A percentile compares a stretch with the other conserved stretches of the same genome.
Evolutionary conservation across 2,329 filamentous ascomycete species (phyloP).

Genomic region (Rosellinia necatrix): DNA sequence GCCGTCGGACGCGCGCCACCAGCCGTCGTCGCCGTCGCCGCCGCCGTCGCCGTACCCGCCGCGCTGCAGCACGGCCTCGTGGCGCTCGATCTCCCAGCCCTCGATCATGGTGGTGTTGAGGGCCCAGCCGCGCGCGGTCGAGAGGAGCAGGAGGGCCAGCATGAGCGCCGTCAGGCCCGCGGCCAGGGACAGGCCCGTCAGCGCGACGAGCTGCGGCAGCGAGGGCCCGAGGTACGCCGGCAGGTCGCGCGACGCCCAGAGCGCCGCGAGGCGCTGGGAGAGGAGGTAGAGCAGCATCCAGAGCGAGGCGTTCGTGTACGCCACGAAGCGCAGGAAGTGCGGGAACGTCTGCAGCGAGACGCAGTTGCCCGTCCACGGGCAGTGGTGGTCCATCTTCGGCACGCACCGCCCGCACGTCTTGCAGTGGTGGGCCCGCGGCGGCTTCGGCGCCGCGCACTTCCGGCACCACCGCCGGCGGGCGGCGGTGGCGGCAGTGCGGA

Average conservation of each 20-base stretch:
- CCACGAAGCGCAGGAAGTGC: slow-evolving; percentile 79
- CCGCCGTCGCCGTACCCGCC: slow-evolving; percentile 42
- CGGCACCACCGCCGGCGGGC: slow-evolving; percentile 65
- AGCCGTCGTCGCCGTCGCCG: slow-evolving; percentile 40
- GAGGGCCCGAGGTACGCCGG: slow-evolving; percentile 77
- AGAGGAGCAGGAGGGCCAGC: slow-evolving; percentile 67
- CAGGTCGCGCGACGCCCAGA: slow-evolving; percentile 69
- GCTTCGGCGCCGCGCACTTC: slow-evolving; percentile 76
- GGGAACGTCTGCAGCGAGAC: slow-evolving; percentile 82
- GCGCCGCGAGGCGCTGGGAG: slow-evolving; percentile 58
- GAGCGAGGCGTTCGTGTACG: slow-evolving; percentile 69
- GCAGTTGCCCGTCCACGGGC: slow-evolving; percentile 83
- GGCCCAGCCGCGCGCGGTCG: slow-evolving; percentile 63
- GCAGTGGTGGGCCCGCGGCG: slow-evolving; percentile 81
- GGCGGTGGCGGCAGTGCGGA: slow-evolving; percentile 1
- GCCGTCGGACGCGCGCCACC: slow-evolving; percentile 45
- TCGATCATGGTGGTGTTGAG: slow-evolving; percentile 83
- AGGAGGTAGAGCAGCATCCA: slow-evolving; percentile 66
- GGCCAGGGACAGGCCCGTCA: slow-evolving; percentile 64
- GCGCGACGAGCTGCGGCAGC: slow-evolving; percentile 59
- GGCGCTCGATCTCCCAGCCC: slow-evolving; percentile 72
- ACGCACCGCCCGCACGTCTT: slow-evolving; percentile 75
- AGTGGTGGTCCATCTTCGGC: slow-evolving; percentile 85
- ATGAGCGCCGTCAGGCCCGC: slow-evolving; percentile 65
- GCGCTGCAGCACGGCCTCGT: slow-evolving; percentile 60